Evolutionary conservation across 305 asterid species (phyloP).

Genomic region (Solanum aculeatissimum): DNA sequence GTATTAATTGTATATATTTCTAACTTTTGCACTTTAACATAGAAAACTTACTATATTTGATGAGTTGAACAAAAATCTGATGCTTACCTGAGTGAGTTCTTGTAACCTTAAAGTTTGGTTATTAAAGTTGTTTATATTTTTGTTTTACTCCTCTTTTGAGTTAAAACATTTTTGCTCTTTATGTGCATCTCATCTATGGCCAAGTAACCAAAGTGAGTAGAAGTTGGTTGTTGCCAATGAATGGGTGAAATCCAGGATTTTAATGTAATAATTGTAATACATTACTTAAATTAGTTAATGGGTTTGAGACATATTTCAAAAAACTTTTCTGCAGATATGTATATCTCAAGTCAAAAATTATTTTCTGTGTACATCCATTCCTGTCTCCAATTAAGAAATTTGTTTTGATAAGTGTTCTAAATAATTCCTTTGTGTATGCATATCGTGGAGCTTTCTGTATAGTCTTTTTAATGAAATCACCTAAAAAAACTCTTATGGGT

Average conservation of each 20-base stretch:
- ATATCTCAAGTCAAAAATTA: not conserved
- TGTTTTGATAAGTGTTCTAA: not conserved
- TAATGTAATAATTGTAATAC: not conserved
- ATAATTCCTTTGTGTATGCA: not conserved
- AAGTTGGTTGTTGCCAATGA: not conserved
- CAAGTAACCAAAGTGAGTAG: not conserved
- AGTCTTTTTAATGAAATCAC: not conserved
- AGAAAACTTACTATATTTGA: not conserved
- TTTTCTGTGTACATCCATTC: not conserved
- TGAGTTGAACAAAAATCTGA: not conserved
- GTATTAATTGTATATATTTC: not conserved
- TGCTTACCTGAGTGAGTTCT: not conserved
- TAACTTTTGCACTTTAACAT: not conserved
- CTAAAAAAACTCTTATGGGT: not conserved
- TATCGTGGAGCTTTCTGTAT: not conserved
- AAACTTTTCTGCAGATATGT: not conserved
- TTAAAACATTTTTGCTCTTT: too few relatives aligned
- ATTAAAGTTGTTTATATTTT: not conserved
- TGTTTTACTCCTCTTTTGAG: too few relatives aligned
- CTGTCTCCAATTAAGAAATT: not conserved
- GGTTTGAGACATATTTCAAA: not conserved
- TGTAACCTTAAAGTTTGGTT: not conserved
- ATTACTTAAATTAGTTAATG: not conserved
- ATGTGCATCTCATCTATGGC: too few relatives aligned
- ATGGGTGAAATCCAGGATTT: not conserved